A percentile compares a stretch with the other conserved stretches of the same genome.
phyloP scores from a whole-genome alignment of 768 basidiomycete genomes.

The Pleurotus eryngii region DNA sequence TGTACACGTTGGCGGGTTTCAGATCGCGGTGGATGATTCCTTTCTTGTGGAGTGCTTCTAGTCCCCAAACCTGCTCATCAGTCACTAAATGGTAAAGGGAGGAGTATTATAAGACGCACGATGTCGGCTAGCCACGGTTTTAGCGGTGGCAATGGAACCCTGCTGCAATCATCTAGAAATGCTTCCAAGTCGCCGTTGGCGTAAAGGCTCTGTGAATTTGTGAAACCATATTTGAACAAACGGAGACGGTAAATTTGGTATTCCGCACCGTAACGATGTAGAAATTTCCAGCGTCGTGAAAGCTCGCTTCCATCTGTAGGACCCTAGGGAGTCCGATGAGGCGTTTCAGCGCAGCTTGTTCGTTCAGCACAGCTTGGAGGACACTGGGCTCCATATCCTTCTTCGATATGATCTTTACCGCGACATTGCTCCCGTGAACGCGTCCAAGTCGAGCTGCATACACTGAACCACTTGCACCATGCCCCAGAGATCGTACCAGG shows the following conservation, averaged over 20 bases:
- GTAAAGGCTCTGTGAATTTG: constrained; percentile 10
- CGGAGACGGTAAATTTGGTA: neutral
- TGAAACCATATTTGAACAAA: neutral
- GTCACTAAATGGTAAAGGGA: neutral
- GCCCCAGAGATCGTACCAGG: neutral
- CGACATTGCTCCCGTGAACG: neutral
- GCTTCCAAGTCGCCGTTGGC: constrained; percentile 13
- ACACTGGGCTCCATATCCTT: neutral
- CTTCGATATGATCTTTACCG: neutral
- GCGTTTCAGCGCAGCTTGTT: constrained; percentile 12
- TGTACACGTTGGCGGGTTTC: constrained; percentile 72
- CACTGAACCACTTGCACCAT: neutral
- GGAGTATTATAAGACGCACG: neutral
- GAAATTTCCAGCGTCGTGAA: constrained; percentile 12
- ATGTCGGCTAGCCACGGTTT: neutral
- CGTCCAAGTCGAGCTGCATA: neutral
- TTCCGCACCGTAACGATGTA: constrained; percentile 16
- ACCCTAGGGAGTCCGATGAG: constrained; percentile 10
- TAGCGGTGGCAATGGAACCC: constrained; percentile 1
- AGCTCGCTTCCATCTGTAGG: constrained; percentile 12
- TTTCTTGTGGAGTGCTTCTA: constrained; percentile 68
- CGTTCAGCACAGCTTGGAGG: constrained; percentile 5
- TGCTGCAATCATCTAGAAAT: neutral
- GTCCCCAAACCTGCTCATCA: constrained; percentile 15
- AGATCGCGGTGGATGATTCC: constrained; percentile 79